Conservation (phyloP, 345 rosid species). For the Anacardium occidentale region DNA sequence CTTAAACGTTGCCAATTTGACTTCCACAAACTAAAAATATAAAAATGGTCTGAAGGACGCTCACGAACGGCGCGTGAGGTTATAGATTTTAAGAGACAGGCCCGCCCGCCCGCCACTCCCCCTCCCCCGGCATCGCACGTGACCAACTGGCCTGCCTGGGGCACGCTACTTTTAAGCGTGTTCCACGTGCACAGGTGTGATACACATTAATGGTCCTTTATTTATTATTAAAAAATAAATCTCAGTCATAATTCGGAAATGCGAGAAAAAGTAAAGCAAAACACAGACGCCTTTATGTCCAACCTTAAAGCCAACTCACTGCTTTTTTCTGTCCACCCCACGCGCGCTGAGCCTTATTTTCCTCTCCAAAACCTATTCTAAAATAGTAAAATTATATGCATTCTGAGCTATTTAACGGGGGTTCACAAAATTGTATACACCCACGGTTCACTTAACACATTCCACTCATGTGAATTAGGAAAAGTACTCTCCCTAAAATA, state of each 20-base stretch:
- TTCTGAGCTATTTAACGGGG: too few relatives aligned
- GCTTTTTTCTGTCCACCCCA: too few relatives aligned
- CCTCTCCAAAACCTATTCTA: too few relatives aligned
- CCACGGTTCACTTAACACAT: too few relatives aligned
- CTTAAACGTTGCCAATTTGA: neutral
- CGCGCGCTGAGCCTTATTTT: too few relatives aligned
- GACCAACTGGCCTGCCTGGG: constrained; percentile 30
- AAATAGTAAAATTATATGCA: too few relatives aligned
- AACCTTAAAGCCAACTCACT: too few relatives aligned
- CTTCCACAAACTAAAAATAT: neutral
- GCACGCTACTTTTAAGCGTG: constrained; percentile 14
- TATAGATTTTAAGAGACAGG: constrained; percentile 17
- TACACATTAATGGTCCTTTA: neutral
- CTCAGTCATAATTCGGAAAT: neutral
- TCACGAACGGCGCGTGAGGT: constrained; percentile 21
- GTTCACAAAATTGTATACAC: too few relatives aligned
- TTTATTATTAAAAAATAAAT: neutral
- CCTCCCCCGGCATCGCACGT: too few relatives aligned
- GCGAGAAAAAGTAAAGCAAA: neutral
- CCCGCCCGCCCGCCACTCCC: too few relatives aligned
- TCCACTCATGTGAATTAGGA: too few relatives aligned
- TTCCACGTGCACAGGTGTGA: constrained; percentile 29
- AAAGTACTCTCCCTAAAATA: too few relatives aligned
- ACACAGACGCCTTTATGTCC: constrained; percentile 13
- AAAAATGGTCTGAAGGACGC: neutral